Evolutionary conservation across 495 filamentous ascomycete genomes (phyloP), one percentile per base, ranked within the genome.

Genomic region (Lineolata rhizophorae): DNA sequence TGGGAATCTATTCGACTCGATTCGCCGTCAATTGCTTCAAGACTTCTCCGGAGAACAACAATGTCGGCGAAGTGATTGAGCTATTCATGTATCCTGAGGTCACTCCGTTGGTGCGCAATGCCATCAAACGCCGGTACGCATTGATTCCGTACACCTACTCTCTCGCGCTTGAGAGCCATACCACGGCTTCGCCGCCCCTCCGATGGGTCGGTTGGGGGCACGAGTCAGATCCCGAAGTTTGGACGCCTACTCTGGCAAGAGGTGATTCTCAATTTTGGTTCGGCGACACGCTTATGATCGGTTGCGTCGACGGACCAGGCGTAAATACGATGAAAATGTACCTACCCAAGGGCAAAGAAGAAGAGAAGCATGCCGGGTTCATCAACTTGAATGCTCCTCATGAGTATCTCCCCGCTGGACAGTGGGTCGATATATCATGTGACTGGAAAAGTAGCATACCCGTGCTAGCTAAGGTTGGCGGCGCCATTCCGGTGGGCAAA

Each of bases 21-120:
- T 76, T 75, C 45, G 65, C 72, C 4, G 76, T 77, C 55, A 77
- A 77, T 51, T 76, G 70, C 47, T 77, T 70, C 61, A 77, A 77
- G 48, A 76, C 72, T 3, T 62, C 62, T 6, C 56, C 59, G 1
- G 51, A 62, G 6, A 61, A 75, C 41, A 74, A 61, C 42, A 51
- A 56, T 2, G 53, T 68, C 34, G 71, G 70, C 10, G 70, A 74
- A 3, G 69, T 78, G 8, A 78, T 76, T 35, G 71, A 75, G 48
- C 71, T 70, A 1, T 76, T 66, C 65, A 73, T 75, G 67, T 73
- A 76, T 42, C 67, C 69, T 0, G 63, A 69, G 33, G 63, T 68
- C 33, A 61, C 63, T 0, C 64, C 60, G 0, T 42, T 67, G 1
- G 51, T 78, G 29, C 66, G 71, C 6, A 55, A 60, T 24, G 56